phyloP scores from a whole-genome alignment of 73 alveolate genomes.

The Paramecium pentaurelia region DNA sequence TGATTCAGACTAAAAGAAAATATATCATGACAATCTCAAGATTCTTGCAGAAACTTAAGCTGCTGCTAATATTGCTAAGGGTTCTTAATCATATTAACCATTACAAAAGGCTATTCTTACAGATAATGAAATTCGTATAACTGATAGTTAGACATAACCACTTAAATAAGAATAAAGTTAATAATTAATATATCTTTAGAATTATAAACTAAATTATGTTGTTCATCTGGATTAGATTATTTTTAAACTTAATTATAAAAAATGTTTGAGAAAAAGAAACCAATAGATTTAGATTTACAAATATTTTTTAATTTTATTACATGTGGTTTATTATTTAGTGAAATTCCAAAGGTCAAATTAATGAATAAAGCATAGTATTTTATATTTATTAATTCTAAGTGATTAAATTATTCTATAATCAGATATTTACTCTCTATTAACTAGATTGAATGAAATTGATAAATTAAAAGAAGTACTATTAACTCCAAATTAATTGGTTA shows the following conservation, averaged over 20 bases:
- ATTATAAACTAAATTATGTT: not conserved
- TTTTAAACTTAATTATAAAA: not conserved
- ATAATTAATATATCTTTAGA: not conserved
- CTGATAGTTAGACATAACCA: not conserved
- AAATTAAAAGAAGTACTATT: not conserved
- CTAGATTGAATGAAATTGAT: conserved; percentile 1
- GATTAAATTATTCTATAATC: not conserved
- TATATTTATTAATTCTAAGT: not conserved
- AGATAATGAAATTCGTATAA: not conserved
- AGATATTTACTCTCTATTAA: not conserved
- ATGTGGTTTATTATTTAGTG: not conserved
- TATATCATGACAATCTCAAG: not conserved
- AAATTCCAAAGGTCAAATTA: not conserved
- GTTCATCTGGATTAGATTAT: not conserved
- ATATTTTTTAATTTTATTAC: not conserved
- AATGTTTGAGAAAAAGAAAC: not conserved
- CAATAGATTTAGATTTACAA: not conserved
- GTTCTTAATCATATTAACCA: not conserved
- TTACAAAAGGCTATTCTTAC: not conserved
- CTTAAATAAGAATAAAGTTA: not conserved
- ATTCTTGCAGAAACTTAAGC: not conserved
- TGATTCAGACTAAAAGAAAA: not conserved
- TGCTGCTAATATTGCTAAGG: not conserved
- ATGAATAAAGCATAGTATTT: conserved; percentile 22
- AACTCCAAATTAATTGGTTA: not conserved